Conservation (phyloP, 345 rosid species). For the Brassica juncea region DNA sequence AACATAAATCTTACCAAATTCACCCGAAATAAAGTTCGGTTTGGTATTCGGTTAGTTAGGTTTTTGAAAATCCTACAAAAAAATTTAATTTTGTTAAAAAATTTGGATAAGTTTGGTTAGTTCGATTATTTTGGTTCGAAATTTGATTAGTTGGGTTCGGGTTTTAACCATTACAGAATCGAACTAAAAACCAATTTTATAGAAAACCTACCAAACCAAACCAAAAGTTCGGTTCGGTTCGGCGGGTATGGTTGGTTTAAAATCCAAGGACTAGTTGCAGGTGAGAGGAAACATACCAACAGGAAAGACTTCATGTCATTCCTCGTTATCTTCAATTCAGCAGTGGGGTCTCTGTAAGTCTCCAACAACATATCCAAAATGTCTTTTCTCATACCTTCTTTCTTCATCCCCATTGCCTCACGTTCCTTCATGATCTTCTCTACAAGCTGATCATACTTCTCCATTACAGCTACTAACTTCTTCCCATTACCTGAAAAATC, state of each 20-base stretch:
- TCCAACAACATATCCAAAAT: constrained; percentile 42
- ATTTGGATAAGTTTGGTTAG: not conserved
- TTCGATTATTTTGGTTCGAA: not conserved
- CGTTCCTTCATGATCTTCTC: constrained; percentile 62
- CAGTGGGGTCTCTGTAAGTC: constrained; percentile 43
- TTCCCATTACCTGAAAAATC: constrained; percentile 64
- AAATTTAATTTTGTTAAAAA: not conserved
- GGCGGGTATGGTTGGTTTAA: not conserved
- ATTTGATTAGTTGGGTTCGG: not conserved
- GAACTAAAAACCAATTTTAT: not conserved
- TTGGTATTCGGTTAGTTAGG: not conserved
- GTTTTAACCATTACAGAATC: not conserved
- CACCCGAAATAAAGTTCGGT: not conserved
- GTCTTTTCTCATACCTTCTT: constrained; percentile 30
- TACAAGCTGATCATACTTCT: constrained; percentile 50
- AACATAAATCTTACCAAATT: not conserved
- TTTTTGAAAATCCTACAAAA: not conserved
- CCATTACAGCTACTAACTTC: constrained; percentile 47
- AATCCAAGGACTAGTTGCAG: constrained; percentile 26
- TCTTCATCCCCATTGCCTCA: constrained; percentile 40
- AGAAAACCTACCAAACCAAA: not conserved
- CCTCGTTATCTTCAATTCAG: constrained; percentile 57
- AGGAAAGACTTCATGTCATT: constrained; percentile 66
- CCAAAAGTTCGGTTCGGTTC: not conserved
- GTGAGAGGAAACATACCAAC: constrained; percentile 53